Base-by-base conservation (phyloP, 1,284 basidiomycete genomes). In the Ustilago trichophora region DNA sequence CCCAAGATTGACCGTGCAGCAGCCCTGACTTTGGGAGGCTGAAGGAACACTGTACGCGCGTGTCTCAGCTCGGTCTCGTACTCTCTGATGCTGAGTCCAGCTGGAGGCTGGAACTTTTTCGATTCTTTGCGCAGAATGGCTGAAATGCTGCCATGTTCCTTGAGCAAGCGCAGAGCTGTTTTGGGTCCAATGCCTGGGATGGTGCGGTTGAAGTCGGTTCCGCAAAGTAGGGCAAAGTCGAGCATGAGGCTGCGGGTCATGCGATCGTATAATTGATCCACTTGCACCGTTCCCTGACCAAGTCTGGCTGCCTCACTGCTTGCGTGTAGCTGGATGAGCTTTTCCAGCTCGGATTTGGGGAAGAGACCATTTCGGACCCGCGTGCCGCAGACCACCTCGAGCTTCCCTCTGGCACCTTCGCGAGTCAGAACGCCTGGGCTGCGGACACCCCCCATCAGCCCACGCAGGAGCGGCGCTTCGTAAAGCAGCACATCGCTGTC, bases 401-500 rank as follows among this genome's bases (percentile, higher is more conserved):
- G 47, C 18, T 60, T 63, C 19, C 62, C 71, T 37, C 42, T 19
- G 0, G 54, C 53, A 6, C 46, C 57, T 31, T 53, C 62, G 10
- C 34, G 27, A 5, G 29, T 37, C 9, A 54, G 24, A 18, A 49
- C 45, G 35, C 42, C 44, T 8, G 41, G 27, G 15, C 31, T 62
- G 22, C 54, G 54, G 6, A 54, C 42, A 2, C 57, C 57, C 3
- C 76, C 75, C 35, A 75, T 57, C 1, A 81, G 55, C 6, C 73
- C 74, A 7, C 81, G 69, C 24, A 81, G 42, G 21, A 82, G 64
- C 7, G 77, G 72, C 22, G 78, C 73, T 25, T 78, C 73, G 54
- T 79, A 82, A 10, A 78, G 62, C 9, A 82, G 60, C 24, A 80
- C 78, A 43, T 82, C 81, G 38, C 76, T 79, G 46, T 82, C 81